Conservation (phyloP, 2,329 filamentous ascomycete genomes). For the Clonostachys solani region DNA sequence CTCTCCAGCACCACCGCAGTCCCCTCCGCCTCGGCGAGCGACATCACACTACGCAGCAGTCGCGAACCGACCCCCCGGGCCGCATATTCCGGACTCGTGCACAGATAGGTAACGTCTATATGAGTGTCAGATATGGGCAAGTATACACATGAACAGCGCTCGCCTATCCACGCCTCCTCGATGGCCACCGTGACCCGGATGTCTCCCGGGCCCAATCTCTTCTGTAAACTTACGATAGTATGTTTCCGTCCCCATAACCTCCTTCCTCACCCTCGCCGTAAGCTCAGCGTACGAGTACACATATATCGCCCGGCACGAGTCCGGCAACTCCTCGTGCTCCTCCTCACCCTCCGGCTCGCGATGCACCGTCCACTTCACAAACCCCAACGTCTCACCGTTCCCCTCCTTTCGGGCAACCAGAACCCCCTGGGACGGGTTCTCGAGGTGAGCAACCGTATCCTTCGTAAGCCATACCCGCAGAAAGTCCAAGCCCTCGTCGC, state of each 20-base stretch:
- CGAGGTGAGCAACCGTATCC: conserved; percentile 21
- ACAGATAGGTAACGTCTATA: conserved; percentile 32
- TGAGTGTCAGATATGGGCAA: neutral
- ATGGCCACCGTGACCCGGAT: neutral
- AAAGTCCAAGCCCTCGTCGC: conserved; percentile 15
- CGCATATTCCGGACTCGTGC: conserved; percentile 25
- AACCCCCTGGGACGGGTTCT: conserved; percentile 16
- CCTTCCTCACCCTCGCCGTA: conserved; percentile 20
- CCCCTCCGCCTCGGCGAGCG: conserved; percentile 20
- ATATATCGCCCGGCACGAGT: conserved; percentile 17
- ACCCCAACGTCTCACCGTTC: conserved; percentile 21
- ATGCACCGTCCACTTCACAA: conserved; percentile 28
- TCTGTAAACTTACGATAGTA: conserved; percentile 29
- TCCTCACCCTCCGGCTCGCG: conserved; percentile 6
- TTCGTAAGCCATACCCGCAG: conserved; percentile 20
- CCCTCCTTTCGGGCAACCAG: conserved; percentile 24
- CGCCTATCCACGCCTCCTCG: neutral
- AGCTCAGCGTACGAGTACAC: conserved; percentile 24
- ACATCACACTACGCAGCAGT: conserved; percentile 24
- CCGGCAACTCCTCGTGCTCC: conserved; percentile 19
- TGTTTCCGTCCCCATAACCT: conserved; percentile 17
- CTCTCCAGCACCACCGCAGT: conserved; percentile 30
- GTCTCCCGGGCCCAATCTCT: neutral
- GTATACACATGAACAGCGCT: neutral
- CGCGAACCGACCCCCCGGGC: conserved; percentile 26